Evolutionary conservation across 2,329 filamentous ascomycete genomes (phyloP), one percentile per base, ranked within the genome.

Genomic region (Aureobasidium uvarum): DNA sequence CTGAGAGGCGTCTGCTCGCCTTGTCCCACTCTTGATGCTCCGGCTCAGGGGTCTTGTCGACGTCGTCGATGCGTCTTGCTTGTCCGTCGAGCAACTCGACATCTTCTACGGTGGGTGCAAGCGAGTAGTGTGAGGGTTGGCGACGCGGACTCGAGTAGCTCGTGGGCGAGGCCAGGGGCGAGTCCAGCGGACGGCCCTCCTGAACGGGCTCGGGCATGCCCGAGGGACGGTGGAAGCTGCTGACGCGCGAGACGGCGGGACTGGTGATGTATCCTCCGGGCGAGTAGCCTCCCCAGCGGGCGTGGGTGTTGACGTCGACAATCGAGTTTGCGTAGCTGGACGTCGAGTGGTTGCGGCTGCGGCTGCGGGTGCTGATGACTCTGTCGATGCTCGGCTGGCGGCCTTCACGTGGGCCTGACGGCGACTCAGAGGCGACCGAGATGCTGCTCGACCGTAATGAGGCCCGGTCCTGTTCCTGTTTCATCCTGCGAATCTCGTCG

Each of bases 401-500:
- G 38, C 50, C 50, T 14, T 54, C 46, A 48, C 58, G 45, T 43
- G 46, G 31, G 38, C 14, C 13, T 23, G 59, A 46, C 39, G 7
- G 45, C 52, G 52, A 55, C 52, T 55, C 52, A n/a, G 52, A 65
- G 33, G 52, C 51, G 41, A 36, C 10, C 8, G 33, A 36, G 33
- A 65, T 55, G n/a, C 59, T 56, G 55, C 67, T 67, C 23, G 67
- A 68, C 39, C 67, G 82, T 67, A 85, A 82, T 73, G 90, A 89
- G 72, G 81, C 85, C 69, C 86, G 83, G 77, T 90, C 91, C 73
- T 90, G 80, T 76, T 90, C 87, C 67, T 86, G 81, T 76, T 91
- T 87, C 69, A 91, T 81, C 72, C 89, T 86, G 66, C 89, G 85
- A 71, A 92, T 93, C 70, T 90, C 89, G 79, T 90, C 86, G 71